Evolutionary conservation across 129 eudicot species (phyloP).

Genomic region (Erigeron canadensis): DNA sequence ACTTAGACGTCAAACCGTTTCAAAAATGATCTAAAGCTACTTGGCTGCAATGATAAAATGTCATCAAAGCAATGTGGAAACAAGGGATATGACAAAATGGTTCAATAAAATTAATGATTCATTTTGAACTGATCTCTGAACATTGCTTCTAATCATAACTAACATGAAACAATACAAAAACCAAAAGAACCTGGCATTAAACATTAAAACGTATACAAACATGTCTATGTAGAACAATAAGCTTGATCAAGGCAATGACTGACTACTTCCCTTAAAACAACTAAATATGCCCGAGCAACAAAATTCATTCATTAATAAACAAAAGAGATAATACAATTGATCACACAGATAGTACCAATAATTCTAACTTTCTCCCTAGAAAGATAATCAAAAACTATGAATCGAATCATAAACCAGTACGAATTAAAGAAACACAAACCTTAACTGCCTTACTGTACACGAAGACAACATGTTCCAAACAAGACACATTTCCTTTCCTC

Average conservation of each 20-base stretch:
- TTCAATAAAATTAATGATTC: no score
- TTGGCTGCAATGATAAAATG: no score
- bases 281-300: background rate
- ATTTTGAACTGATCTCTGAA: no score
- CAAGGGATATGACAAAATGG: no score
- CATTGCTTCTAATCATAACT: no score
- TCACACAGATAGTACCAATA: conserved; percentile 2
- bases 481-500: conserved; percentile 7
- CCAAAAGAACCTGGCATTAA: no score
- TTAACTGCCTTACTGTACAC: conserved; percentile 46
- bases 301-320: conserved; percentile 1
- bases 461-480: conserved; percentile 12
- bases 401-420: conserved; percentile 21
- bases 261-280: conserved; percentile 1
- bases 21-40: no score
- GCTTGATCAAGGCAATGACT: background rate
- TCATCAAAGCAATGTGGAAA: no score
- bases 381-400: conserved; percentile 16
- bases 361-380: conserved; percentile 22
- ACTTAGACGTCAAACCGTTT: no score
- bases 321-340: conserved; percentile 29
- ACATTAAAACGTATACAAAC: no score
- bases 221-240: background rate
- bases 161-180: no score
- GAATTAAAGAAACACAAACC: conserved; percentile 21